phyloP scores from a whole-genome alignment of 331 rosid genomes.

The Telfairia occidentalis region DNA sequence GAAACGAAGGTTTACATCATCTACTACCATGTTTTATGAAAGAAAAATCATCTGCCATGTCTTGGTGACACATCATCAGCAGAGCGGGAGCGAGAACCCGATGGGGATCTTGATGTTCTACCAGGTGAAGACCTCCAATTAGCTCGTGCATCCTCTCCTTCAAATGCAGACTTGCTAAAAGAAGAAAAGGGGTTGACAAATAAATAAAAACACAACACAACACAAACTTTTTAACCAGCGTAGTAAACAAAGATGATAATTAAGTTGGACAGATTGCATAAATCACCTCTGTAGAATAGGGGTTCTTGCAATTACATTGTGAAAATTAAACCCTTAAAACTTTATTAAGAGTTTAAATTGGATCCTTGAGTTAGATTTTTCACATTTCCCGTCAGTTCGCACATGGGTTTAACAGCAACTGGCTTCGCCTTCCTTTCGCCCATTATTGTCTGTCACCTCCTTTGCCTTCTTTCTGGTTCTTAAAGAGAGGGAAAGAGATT shows the following conservation, averaged over 20 bases:
- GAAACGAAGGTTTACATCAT: conserved; percentile 16
- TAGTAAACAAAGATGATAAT: not conserved
- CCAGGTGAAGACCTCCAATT: conserved; percentile 59
- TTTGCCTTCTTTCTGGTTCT: no score
- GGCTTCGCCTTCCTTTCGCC: no score
- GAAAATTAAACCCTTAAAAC: no score
- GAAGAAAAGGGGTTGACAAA: not conserved
- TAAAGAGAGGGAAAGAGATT: no score
- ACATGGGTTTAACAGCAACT: no score
- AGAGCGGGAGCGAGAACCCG: conserved; percentile 70
- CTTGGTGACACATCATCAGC: conserved; percentile 63
- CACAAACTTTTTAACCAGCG: not conserved
- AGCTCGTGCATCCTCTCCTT: conserved; percentile 43
- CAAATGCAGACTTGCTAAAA: conserved; percentile 51
- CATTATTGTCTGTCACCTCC: no score
- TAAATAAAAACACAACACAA: not conserved
- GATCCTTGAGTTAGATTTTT: no score
- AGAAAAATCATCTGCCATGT: conserved; percentile 33
- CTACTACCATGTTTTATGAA: not conserved
- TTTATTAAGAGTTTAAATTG: no score
- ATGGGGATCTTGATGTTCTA: conserved; percentile 63
- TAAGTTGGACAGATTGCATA: not conserved
- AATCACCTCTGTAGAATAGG: no score
- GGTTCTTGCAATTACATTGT: no score
- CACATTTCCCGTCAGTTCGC: no score